Base-by-base conservation (phyloP, 768 basidiomycete species). In the Termitomyces sp. region DNA sequence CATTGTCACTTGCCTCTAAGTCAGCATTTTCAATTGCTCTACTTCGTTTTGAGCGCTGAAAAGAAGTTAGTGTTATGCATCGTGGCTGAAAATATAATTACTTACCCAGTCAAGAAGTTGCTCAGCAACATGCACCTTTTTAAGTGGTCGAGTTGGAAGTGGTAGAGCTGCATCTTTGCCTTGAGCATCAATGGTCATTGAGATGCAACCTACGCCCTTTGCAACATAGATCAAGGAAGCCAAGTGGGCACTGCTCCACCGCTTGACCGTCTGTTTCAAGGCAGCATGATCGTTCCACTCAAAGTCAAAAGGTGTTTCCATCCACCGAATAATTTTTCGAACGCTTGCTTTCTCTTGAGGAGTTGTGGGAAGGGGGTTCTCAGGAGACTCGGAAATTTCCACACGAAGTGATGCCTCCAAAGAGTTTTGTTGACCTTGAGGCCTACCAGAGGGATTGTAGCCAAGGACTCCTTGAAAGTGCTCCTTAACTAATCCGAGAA, bases 391-490 rank as follows among this genome's bases (percentile, higher is more conserved):
- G 7, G 29, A 1, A 9, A 49, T 49, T 4, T 31, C 18, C 4
- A 49, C 9, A 10, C 12, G 18, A 49, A 49, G 48, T n/a, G 31
- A 49, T 24, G 4, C 15, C 6, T 33, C n/a, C 7, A 0, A 7
- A 12, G 26, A 4, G 12, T 50, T 55, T 42, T 34, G 24, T 22
- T 41, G 44, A 26, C 24, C 8, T 15, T 26, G 29, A 3, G 6
- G 13, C 34, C n/a, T n/a, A 15, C 3, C 33, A 22, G 44, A 28
- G 6, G 42, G 15, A 26, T 57, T 10, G 16, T 51, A 45, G 8
- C 68, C 64, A 51, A 68, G 62, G 37, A 72, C 62, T 0, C 52
- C 13, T 4, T 61, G 60, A 51, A 62, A 59, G 50, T 69, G 67
- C n/a, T 60, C 51, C 44, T 64, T 66, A 39, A 63, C 63, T 24